Conservation (phyloP, 495 filamentous ascomycete genomes). For the Bathelium albidoporum region DNA sequence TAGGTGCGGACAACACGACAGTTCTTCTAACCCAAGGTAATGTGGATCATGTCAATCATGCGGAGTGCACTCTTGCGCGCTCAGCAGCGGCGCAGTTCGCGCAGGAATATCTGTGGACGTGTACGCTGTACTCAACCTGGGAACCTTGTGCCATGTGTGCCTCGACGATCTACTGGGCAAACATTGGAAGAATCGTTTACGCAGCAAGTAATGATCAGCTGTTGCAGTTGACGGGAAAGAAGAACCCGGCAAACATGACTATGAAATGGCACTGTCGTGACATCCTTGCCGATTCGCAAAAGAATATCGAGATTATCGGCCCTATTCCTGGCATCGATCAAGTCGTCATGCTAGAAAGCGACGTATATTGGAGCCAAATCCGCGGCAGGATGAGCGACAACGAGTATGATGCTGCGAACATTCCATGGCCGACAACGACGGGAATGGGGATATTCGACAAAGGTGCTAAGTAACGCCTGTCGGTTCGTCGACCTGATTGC, state of each 20-base stretch:
- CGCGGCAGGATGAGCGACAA: not conserved
- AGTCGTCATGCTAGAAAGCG: conserved; percentile 36
- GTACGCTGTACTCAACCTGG: conserved; percentile 45
- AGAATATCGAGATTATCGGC: conserved; percentile 39
- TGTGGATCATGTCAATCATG: conserved; percentile 47
- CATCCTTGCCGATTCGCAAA: conserved; percentile 37
- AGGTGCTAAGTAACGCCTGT: not conserved
- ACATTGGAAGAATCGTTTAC: conserved; percentile 46
- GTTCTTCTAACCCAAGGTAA: conserved; percentile 39
- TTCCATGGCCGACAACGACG: not conserved
- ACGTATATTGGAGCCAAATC: conserved; percentile 34
- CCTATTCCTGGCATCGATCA: conserved; percentile 37
- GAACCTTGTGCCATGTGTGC: conserved; percentile 49
- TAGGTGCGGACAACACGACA: conserved; percentile 41
- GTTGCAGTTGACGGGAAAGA: conserved; percentile 34
- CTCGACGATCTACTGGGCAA: conserved; percentile 42
- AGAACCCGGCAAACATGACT: conserved; percentile 45
- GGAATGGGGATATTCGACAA: not conserved
- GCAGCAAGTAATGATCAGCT: conserved; percentile 41
- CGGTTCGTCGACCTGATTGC: too few relatives aligned
- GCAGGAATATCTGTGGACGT: conserved; percentile 39
- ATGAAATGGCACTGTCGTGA: conserved; percentile 41
- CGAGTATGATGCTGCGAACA: not conserved
- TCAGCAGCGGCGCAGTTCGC: conserved; percentile 42
- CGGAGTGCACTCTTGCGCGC: conserved; percentile 41